Evolutionary conservation across 352 stramenopile genomes (phyloP).

Genomic region (Pythium apleroticum): DNA sequence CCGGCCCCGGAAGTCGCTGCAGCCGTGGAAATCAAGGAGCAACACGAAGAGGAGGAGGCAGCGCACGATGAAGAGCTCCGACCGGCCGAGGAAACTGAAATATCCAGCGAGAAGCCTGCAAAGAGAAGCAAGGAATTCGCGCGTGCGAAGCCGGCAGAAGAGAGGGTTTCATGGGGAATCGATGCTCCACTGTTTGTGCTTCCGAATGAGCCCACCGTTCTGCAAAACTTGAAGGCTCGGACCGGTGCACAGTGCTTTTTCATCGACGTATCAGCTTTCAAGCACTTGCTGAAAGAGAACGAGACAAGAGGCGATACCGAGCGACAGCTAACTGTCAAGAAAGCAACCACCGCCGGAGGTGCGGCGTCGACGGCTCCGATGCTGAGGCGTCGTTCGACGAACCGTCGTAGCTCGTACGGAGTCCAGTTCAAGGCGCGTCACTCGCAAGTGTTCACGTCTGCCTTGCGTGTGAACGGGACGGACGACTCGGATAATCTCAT

Average conservation of each 20-base stretch:
- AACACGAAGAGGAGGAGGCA: slow-evolving; percentile 3
- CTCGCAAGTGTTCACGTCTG: slow-evolving; percentile 37
- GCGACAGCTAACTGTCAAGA: slow-evolving; percentile 15
- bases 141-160: neutral
- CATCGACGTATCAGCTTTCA: slow-evolving; percentile 41
- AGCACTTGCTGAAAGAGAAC: slow-evolving; percentile 14
- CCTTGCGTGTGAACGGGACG: slow-evolving; percentile 11
- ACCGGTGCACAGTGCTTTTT: slow-evolving; percentile 61
- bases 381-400: slow-evolving; percentile 23
- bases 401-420: slow-evolving; percentile 20
- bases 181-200: slow-evolving; percentile 27
- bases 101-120: neutral
- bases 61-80: neutral
- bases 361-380: neutral
- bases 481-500: slow-evolving; percentile 29
- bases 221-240: slow-evolving; percentile 38
- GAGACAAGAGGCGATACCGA: slow-evolving; percentile 7
- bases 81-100: neutral
- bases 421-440: slow-evolving; percentile 30
- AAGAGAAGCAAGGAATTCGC: neutral
- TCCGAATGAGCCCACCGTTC: slow-evolving; percentile 2
- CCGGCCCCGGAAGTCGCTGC: neutral
- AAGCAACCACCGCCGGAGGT: neutral
- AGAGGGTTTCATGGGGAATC: slow-evolving; percentile 17
- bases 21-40: neutral